These are phyloP conservation scores for Fistulinella cinereoalba DNA, from an alignment of 1,284 basidiomycete species.

Conservation along the genomic window DNA sequence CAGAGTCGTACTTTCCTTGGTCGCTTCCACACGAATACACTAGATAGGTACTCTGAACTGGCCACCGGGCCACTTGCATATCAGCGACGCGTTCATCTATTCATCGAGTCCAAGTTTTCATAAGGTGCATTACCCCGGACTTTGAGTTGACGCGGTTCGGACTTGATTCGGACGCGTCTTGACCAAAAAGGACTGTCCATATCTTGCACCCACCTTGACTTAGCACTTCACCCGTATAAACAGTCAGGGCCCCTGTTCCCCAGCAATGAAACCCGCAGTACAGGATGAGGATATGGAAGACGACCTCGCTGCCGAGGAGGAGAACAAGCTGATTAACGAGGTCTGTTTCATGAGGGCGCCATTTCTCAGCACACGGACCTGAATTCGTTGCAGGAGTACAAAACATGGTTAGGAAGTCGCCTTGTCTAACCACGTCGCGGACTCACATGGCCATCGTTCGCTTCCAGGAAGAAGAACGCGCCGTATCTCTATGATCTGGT, in stretches of 20 bases:
- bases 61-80: background rate
- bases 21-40: conserved; percentile 3
- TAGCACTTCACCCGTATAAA: background rate
- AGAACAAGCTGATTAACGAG: conserved; percentile 92
- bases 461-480: conserved; percentile 90
- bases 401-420: conserved; percentile 60
- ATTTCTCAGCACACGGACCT: conserved; percentile 5
- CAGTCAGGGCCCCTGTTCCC: background rate
- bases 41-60: conserved; percentile 11
- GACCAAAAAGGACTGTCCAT: conserved; percentile 8
- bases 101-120: too few relatives aligned
- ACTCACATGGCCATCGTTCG: conserved; percentile 9
- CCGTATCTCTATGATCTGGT: conserved; percentile 97
- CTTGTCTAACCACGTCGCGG: background rate
- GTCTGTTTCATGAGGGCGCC: conserved; percentile 41
- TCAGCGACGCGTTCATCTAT: background rate
- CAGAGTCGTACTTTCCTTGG: background rate
- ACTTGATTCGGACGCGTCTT: conserved; percentile 25
- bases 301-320: conserved; percentile 76
- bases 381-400: conserved; percentile 62
- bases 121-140: too few relatives aligned
- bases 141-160: too few relatives aligned
- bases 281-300: conserved; percentile 73
- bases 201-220: background rate
- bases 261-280: conserved; percentile 58